phyloP scores from a whole-genome alignment of 768 basidiomycete genomes.

The Hemileccinum impolitum region DNA sequence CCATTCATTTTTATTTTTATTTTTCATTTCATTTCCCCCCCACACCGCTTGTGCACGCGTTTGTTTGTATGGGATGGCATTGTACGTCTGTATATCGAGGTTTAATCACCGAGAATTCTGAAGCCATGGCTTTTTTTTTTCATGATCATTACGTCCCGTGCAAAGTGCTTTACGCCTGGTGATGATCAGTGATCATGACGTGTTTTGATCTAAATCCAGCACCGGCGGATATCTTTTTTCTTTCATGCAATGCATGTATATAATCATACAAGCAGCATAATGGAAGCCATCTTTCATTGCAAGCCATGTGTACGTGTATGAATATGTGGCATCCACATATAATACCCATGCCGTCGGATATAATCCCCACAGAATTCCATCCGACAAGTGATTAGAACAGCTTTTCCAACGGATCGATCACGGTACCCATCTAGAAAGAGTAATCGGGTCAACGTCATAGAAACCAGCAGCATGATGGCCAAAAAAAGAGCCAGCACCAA shows the following conservation, averaged over 20 bases:
- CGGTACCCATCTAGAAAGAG: slow-evolving; percentile 55
- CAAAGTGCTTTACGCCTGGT: background rate
- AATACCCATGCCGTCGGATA: background rate
- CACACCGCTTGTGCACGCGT: background rate
- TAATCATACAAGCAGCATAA: background rate
- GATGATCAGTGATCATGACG: background rate
- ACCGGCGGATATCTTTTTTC: no score
- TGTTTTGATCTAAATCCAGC: background rate
- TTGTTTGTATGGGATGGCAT: background rate
- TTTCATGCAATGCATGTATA: background rate
- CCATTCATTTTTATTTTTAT: background rate
- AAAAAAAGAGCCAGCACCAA: background rate
- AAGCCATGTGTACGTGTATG: background rate
- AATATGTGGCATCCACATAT: background rate
- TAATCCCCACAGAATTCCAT: background rate
- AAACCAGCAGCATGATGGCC: background rate
- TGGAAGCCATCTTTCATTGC: background rate
- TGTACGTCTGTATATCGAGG: background rate
- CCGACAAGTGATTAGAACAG: slow-evolving; percentile 27
- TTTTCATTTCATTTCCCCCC: background rate
- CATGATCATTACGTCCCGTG: background rate
- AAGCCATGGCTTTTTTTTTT: background rate
- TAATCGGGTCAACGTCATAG: background rate
- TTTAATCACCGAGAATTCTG: slow-evolving; percentile 21
- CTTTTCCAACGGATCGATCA: slow-evolving; percentile 69